These are phyloP conservation scores for Beauveria sp. DNA, from an alignment of 2,329 filamentous ascomycete genomes.

Conservation along the genomic window DNA sequence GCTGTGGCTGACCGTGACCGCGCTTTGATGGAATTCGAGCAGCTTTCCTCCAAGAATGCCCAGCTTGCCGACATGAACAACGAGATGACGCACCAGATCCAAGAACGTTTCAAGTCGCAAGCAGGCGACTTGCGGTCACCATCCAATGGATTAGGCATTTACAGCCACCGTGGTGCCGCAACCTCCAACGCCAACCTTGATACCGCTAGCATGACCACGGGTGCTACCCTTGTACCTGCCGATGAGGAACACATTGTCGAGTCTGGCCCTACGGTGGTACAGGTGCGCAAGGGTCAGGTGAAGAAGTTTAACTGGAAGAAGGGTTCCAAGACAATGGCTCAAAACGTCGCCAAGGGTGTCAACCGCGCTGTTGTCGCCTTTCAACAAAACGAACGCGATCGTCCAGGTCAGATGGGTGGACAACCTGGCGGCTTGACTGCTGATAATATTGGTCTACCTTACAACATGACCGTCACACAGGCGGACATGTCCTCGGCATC, in stretches of 20 bases:
- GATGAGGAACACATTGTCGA: conserved; percentile 62
- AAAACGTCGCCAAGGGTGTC: conserved; percentile 88
- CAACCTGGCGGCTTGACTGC: conserved; percentile 46
- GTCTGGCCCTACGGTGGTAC: conserved; percentile 83
- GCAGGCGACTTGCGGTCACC: conserved; percentile 38
- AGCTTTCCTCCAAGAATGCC: conserved; percentile 86
- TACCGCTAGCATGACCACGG: conserved; percentile 45
- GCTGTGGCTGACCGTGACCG: conserved; percentile 83
- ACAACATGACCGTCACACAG: conserved; percentile 57
- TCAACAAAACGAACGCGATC: conserved; percentile 52
- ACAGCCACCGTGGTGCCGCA: conserved; percentile 43
- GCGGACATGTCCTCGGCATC: conserved; percentile 32
- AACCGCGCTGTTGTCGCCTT: conserved; percentile 81
- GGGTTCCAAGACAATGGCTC: conserved; percentile 85
- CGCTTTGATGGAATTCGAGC: conserved; percentile 90
- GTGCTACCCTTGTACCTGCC: conserved; percentile 50
- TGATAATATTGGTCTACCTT: conserved; percentile 62
- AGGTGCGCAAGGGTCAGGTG: conserved; percentile 85
- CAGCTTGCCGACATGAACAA: conserved; percentile 95
- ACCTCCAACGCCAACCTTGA: conserved; percentile 46
- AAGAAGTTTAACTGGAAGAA: conserved; percentile 99
- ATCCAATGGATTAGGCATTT: conserved; percentile 52
- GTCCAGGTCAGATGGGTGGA: conserved; percentile 37
- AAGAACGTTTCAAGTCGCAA: conserved; percentile 83
- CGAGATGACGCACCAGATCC: conserved; percentile 87